A percentile compares a stretch with the other conserved stretches of the same genome.
Evolutionary conservation across 202 grass and related monocot genomes (phyloP).

Genomic region (Cymbopogon flexuosus): DNA sequence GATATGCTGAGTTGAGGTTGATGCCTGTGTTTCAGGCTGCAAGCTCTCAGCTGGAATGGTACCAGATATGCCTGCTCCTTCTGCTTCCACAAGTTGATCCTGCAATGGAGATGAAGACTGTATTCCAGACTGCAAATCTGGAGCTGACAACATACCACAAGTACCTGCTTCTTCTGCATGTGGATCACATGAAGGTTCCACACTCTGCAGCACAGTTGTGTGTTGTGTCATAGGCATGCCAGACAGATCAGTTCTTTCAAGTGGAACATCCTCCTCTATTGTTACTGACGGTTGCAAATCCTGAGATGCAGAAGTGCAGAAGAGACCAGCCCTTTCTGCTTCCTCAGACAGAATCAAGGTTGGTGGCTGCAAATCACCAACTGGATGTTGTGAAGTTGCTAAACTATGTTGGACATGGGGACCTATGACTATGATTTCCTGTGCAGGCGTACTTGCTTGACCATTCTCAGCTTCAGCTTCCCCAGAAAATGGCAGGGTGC

Average conservation of each 20-base stretch:
- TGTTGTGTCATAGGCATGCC: not conserved
- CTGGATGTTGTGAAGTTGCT: not conserved
- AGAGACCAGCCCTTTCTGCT: not conserved
- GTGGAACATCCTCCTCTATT: constrained; percentile 1
- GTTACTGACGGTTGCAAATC: not conserved
- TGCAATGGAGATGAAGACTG: constrained; percentile 21
- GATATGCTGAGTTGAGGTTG: constrained; percentile 15
- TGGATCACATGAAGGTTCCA: not conserved
- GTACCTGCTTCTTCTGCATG: not conserved
- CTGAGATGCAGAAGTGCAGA: not conserved
- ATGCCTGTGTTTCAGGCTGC: constrained; percentile 22
- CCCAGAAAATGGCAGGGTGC: not conserved
- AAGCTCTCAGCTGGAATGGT: constrained; percentile 11
- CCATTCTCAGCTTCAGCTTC: constrained; percentile 27
- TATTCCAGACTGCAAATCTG: constrained; percentile 14
- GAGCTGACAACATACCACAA: not conserved
- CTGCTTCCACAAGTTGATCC: constrained; percentile 21
- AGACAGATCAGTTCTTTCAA: constrained; percentile 19
- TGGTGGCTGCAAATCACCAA: not conserved
- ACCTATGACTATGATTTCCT: not conserved
- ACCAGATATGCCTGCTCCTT: not conserved
- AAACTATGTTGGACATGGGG: not conserved
- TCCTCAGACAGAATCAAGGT: not conserved
- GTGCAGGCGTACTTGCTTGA: constrained; percentile 17
- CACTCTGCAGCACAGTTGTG: not conserved